phyloP scores from a whole-genome alignment of 495 filamentous ascomycete species.

The Articulospora tetracladia region DNA sequence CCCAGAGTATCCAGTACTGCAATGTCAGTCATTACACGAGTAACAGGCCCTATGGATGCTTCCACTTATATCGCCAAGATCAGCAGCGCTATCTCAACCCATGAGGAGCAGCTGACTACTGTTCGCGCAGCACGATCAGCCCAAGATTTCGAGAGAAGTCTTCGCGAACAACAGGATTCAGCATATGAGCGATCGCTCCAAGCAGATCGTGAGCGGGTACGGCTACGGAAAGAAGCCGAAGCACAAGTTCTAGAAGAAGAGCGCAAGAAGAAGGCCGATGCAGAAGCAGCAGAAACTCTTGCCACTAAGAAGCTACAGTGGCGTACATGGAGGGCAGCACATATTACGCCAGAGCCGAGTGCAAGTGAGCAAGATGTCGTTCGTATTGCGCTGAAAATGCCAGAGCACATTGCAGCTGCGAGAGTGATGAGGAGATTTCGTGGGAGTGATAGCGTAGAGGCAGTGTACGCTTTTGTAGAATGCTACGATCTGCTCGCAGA shows the following conservation, averaged over 20 bases:
- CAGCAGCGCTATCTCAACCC: conserved; percentile 61
- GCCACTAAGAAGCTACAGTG: conserved; percentile 62
- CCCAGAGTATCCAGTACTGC: conserved; percentile 72
- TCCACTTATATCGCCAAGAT: conserved; percentile 67
- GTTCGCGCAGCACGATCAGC: conserved; percentile 66
- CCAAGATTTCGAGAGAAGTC: conserved; percentile 69
- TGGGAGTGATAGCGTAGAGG: conserved; percentile 65
- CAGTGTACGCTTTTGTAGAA: conserved; percentile 94
- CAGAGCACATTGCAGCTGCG: conserved; percentile 41
- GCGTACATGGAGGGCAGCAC: conserved; percentile 73
- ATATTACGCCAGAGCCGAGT: conserved; percentile 64
- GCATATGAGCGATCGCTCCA: conserved; percentile 92
- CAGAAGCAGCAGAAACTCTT: conserved; percentile 56
- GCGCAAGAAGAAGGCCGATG: conserved; percentile 50
- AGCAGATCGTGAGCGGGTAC: conserved; percentile 76
- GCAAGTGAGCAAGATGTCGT: conserved; percentile 62
- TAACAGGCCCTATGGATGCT: conserved; percentile 64
- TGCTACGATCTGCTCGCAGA: conserved; percentile 60
- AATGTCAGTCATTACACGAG: conserved; percentile 80
- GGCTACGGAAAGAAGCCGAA: conserved; percentile 66
- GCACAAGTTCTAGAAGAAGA: conserved; percentile 49
- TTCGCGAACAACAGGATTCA: conserved; percentile 80
- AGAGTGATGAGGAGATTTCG: conserved; percentile 73
- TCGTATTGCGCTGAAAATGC: conserved; percentile 79
- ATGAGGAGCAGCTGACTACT: conserved; percentile 63